Evolutionary conservation across 345 rosid species (phyloP).

Genomic region (Corchorus olitorius): DNA sequence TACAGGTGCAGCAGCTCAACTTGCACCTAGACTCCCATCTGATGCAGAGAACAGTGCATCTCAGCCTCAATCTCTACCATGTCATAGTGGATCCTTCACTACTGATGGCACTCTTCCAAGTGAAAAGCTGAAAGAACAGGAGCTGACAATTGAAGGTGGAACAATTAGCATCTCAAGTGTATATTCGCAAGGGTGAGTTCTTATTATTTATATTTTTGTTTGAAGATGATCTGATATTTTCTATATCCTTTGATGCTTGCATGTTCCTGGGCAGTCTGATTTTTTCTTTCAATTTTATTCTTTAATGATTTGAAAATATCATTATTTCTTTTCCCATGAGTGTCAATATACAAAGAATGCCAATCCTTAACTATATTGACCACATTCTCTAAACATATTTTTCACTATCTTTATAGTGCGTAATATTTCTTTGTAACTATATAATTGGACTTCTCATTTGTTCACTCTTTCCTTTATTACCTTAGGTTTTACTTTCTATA

Average conservation of each 20-base stretch:
- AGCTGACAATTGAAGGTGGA: constrained; percentile 65
- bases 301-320: background rate
- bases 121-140: constrained; percentile 54
- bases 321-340: background rate
- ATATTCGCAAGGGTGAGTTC: constrained; percentile 84
- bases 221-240: background rate
- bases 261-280: too few relatives aligned
- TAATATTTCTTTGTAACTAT: too few relatives aligned
- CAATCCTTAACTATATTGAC: too few relatives aligned
- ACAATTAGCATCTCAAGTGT: constrained; percentile 80
- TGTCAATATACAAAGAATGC: too few relatives aligned
- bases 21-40: constrained; percentile 39
- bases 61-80: constrained; percentile 36
- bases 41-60: constrained; percentile 38
- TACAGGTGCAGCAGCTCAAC: constrained; percentile 39
- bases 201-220: background rate
- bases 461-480: too few relatives aligned
- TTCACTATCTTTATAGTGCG: too few relatives aligned
- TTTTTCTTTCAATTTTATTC: background rate
- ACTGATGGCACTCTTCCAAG: constrained; percentile 38
- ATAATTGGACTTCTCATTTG: too few relatives aligned
- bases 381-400: too few relatives aligned
- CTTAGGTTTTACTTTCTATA: too few relatives aligned
- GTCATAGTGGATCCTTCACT: constrained; percentile 32
- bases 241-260: too few relatives aligned